Conservation (phyloP, 108 stramenopile genomes). For the Tribonema minus region DNA sequence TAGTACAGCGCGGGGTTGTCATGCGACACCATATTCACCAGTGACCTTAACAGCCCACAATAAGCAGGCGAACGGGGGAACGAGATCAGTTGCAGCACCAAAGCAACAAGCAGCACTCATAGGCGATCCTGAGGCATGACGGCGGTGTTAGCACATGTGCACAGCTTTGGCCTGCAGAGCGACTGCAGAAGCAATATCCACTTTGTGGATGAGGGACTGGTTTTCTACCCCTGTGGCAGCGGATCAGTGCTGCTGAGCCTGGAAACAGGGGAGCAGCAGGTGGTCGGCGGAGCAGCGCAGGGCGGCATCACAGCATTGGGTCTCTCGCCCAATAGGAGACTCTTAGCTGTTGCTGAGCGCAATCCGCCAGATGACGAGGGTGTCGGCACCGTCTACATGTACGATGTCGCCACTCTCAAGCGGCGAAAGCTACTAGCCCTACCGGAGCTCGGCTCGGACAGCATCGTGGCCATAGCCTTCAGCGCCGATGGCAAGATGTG, state of each 20-base stretch:
- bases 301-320: constrained; percentile 53
- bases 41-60: too few species aligned
- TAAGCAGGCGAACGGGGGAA: too few species aligned
- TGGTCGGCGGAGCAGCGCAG: constrained; percentile 34
- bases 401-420: constrained; percentile 46
- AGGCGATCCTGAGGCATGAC: too few species aligned
- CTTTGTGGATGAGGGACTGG: constrained; percentile 51
- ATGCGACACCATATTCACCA: too few species aligned
- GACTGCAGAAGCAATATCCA: constrained; percentile 44
- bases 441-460: constrained; percentile 40
- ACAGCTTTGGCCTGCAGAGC: constrained; percentile 54
- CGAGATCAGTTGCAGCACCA: too few species aligned
- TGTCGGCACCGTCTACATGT: constrained; percentile 34
- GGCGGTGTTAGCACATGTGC: too few species aligned
- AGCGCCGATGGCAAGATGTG: constrained; percentile 51
- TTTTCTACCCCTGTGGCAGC: constrained; percentile 56
- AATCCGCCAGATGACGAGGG: neutral
- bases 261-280: constrained; percentile 50
- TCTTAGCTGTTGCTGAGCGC: constrained; percentile 51
- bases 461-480: constrained; percentile 44
- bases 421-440: constrained; percentile 51
- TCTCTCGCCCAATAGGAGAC: constrained; percentile 32
- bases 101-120: too few species aligned
- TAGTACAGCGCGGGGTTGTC: too few species aligned
- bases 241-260: constrained; percentile 48